Percentiles rank a stretch among this genome's conserved stretches.
These are phyloP conservation scores for Chiua sp. DNA, from an alignment of 1,284 basidiomycete genomes.

Conservation along the genomic window DNA sequence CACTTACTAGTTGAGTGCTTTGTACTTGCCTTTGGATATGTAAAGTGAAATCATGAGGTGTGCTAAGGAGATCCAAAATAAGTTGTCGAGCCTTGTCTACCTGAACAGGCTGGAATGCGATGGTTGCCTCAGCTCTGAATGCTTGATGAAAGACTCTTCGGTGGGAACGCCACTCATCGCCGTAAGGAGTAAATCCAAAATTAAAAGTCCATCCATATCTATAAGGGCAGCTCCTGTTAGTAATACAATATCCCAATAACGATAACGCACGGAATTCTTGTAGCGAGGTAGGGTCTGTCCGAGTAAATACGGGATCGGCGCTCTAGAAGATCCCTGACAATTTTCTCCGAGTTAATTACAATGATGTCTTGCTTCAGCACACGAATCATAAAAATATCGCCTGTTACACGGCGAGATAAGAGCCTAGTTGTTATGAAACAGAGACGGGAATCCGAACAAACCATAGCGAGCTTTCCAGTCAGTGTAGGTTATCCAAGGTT, in stretches of 20 bases:
- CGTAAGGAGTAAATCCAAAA: slow-evolving; percentile 24
- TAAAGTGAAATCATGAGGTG: slow-evolving; percentile 15
- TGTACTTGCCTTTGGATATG: slow-evolving; percentile 25
- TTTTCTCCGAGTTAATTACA: slow-evolving; percentile 26
- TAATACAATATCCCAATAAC: not conserved
- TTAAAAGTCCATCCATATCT: slow-evolving; percentile 33
- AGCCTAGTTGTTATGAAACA: not conserved
- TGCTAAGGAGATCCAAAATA: slow-evolving; percentile 21
- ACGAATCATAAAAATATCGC: slow-evolving; percentile 26
- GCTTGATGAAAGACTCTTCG: slow-evolving; percentile 33
- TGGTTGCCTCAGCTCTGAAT: slow-evolving; percentile 28
- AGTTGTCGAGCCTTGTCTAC: slow-evolving; percentile 25
- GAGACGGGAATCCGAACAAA: not conserved
- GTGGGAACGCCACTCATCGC: slow-evolving; percentile 28
- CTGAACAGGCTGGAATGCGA: slow-evolving; percentile 23
- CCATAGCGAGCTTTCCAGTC: slow-evolving; percentile 27
- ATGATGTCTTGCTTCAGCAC: slow-evolving; percentile 29
- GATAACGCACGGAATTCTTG: slow-evolving; percentile 23
- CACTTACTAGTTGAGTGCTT: too few species aligned
- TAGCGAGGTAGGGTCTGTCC: slow-evolving; percentile 31
- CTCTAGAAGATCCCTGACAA: slow-evolving; percentile 30
- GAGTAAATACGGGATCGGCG: slow-evolving; percentile 31
- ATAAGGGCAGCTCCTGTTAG: slow-evolving; percentile 3
- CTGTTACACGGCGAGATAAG: slow-evolving; percentile 8
- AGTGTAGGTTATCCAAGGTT: slow-evolving; percentile 27